Base-by-base conservation (phyloP, 1,284 basidiomycete genomes). In the Ganoderma sinense region DNA sequence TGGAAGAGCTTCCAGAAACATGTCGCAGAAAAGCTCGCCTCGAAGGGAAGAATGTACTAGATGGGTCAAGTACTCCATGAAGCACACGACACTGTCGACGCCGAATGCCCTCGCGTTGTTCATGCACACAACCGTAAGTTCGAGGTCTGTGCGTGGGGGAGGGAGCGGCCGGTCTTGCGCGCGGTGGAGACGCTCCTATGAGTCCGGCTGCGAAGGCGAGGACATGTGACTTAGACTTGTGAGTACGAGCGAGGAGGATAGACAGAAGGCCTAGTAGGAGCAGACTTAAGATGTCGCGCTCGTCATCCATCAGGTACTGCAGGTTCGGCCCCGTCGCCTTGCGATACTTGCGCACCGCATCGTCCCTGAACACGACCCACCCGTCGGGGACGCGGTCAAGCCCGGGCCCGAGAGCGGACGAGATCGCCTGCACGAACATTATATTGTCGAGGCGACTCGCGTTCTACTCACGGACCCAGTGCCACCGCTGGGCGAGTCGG, bases 71-170 rank as follows among this genome's bases (percentile, higher is more conserved):
- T n/a, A n/a, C n/a, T n/a, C n/a, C n/a, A n/a, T n/a, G n/a, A n/a
- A n/a, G n/a, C n/a, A n/a, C n/a, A n/a, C n/a, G n/a, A n/a, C n/a
- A n/a, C n/a, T 33, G 18, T 64, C 60, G 56, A 69, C 40, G 31
- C 29, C 60, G 31, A 31, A 60, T 4, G 63, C 59, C 31, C 61
- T 65, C 8, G 18, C 1, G 20, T 61, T 40, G 55, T 65, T 56
- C 62, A 69, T 33, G 60, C 69, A 66, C 31, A 69, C 59, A 45
- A 69, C 53, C 3, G 70, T 67, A 23, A 56, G 55, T 41, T 61
- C 58, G 41, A 55, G 36, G 39, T 64, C 56, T 8, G 58, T 51
- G 29, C n/a, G 31, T 10, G 58, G 58, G 33, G 36, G 58, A 40
- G 55, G 41, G 13, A 31, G 56, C 29, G 29, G 56, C 18, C 58